Evolutionary conservation across 2,329 filamentous ascomycete species (phyloP).

Genomic region (Aotearoamyces nothofagi): DNA sequence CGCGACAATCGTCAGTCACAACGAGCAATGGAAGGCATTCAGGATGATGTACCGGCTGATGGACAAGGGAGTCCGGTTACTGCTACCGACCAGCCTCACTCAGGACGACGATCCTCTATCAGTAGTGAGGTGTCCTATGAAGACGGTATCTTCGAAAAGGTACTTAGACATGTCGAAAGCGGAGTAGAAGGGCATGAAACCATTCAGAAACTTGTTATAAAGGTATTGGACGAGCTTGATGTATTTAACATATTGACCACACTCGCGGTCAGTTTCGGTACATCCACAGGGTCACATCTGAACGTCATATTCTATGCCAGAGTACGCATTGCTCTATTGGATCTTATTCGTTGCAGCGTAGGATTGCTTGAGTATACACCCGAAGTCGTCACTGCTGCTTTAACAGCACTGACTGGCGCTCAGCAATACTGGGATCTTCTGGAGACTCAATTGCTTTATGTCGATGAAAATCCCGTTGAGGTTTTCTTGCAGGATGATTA

Average conservation of each 20-base stretch:
- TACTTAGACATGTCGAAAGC: constrained; percentile 26
- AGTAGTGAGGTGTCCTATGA: constrained; percentile 6
- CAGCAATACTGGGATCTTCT: constrained; percentile 18
- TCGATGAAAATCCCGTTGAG: constrained; percentile 21
- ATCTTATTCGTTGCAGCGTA: constrained; percentile 17
- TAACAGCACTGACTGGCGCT: constrained; percentile 16
- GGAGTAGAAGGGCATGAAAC: constrained; percentile 23
- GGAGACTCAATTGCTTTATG: constrained; percentile 8
- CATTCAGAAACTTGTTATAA: constrained; percentile 28
- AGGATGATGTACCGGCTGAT: constrained; percentile 5
- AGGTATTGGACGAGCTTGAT: constrained; percentile 27
- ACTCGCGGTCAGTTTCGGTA: constrained; percentile 27
- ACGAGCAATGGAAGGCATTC: constrained; percentile 21
- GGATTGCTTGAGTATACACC: constrained; percentile 19
- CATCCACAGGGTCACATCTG: constrained; percentile 22
- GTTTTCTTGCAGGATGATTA: constrained; percentile 33
- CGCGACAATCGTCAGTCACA: constrained; percentile 26
- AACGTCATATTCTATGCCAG: constrained; percentile 7
- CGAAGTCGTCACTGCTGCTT: constrained; percentile 18
- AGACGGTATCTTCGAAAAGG: constrained; percentile 25
- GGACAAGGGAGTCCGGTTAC: too few species aligned
- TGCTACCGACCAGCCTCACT: too few species aligned
- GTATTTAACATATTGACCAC: constrained; percentile 31
- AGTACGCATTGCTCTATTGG: constrained; percentile 20
- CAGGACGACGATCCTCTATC: constrained; percentile 12